These are phyloP conservation scores for Stagonosporopsis chrysanthemi DNA, from an alignment of 2,329 filamentous ascomycete species.

Conservation along the genomic window DNA sequence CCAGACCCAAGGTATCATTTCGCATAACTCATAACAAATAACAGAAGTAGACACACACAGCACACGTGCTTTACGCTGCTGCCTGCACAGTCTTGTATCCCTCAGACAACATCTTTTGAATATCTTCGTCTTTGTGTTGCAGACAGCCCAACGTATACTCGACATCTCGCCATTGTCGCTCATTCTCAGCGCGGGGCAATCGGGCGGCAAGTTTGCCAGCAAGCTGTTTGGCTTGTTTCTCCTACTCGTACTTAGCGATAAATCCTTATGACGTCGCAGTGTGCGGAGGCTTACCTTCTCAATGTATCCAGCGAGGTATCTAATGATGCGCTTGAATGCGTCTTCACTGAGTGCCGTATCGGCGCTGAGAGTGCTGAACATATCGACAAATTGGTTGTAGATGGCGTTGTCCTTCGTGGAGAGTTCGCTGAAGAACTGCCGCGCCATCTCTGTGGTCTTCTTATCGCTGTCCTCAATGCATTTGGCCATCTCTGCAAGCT, in stretches of 20 bases:
- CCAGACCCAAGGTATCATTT: slow-evolving; percentile 21
- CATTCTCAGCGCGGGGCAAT: slow-evolving; percentile 83
- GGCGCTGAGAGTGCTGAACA: slow-evolving; percentile 92
- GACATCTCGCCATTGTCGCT: slow-evolving; percentile 97
- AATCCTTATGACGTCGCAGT: neutral
- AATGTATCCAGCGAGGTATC: slow-evolving; percentile 93
- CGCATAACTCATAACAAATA: slow-evolving; percentile 13
- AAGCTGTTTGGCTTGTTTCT: slow-evolving; percentile 95
- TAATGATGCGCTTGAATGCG: slow-evolving; percentile 83
- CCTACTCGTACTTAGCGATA: slow-evolving; percentile 62
- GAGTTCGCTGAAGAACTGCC: slow-evolving; percentile 98
- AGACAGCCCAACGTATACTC: slow-evolving; percentile 88
- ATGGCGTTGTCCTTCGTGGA: slow-evolving; percentile 98
- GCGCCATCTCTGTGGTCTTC: slow-evolving; percentile 87
- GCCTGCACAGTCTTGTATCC: slow-evolving; percentile 69
- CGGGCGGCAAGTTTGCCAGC: slow-evolving; percentile 91
- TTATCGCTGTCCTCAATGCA: slow-evolving; percentile 97
- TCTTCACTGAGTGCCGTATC: slow-evolving; percentile 84
- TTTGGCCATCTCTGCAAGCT: slow-evolving; percentile 98
- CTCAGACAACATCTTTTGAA: slow-evolving; percentile 75
- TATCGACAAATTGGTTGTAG: slow-evolving; percentile 99
- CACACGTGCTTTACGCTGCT: slow-evolving; percentile 37
- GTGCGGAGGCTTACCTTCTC: slow-evolving; percentile 75
- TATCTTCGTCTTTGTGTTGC: slow-evolving; percentile 93
- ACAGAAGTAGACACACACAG: neutral